phyloP scores from a whole-genome alignment of 352 stramenopile species.

The Pythium volutum region DNA sequence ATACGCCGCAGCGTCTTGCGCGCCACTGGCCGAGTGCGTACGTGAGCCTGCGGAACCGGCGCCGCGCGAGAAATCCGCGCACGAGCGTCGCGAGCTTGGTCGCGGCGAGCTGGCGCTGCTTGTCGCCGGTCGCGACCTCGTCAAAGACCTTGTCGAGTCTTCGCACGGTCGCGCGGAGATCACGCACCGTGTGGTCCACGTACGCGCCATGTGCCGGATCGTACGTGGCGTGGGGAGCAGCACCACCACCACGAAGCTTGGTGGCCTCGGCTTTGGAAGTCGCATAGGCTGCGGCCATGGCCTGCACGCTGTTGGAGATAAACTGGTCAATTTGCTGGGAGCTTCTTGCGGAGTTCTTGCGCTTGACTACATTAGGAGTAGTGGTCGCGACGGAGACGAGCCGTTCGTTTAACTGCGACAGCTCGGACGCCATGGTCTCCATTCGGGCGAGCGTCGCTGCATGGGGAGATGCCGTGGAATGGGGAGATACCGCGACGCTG shows the following conservation, averaged over 20 bases:
- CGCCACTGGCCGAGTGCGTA: constrained; percentile 52
- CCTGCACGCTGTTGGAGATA: constrained; percentile 44
- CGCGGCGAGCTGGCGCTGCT: constrained; percentile 64
- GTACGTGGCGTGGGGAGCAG: background rate
- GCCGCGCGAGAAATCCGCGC: constrained; percentile 48
- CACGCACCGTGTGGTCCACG: constrained; percentile 54
- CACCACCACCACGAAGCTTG: background rate
- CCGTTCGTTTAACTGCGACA: constrained; percentile 26
- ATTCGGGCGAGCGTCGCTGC: constrained; percentile 22
- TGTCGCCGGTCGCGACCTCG: constrained; percentile 68
- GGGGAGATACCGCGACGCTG: background rate
- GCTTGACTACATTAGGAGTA: background rate
- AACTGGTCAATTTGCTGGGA: constrained; percentile 39
- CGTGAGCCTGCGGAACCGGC: constrained; percentile 41
- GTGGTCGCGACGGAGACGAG: constrained; percentile 21
- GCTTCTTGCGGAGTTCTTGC: background rate
- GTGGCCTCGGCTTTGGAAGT: background rate
- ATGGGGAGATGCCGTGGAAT: background rate
- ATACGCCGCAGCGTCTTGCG: constrained; percentile 30
- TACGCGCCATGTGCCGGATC: constrained; percentile 42
- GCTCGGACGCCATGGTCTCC: constrained; percentile 24
- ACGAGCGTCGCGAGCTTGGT: constrained; percentile 60
- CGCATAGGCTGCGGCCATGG: constrained; percentile 31
- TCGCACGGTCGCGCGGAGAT: constrained; percentile 59
- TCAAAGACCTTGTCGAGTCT: constrained; percentile 75